These are phyloP conservation scores for Acrodontium crateriforme DNA, from an alignment of 2,329 filamentous ascomycete genomes.

Conservation along the genomic window DNA sequence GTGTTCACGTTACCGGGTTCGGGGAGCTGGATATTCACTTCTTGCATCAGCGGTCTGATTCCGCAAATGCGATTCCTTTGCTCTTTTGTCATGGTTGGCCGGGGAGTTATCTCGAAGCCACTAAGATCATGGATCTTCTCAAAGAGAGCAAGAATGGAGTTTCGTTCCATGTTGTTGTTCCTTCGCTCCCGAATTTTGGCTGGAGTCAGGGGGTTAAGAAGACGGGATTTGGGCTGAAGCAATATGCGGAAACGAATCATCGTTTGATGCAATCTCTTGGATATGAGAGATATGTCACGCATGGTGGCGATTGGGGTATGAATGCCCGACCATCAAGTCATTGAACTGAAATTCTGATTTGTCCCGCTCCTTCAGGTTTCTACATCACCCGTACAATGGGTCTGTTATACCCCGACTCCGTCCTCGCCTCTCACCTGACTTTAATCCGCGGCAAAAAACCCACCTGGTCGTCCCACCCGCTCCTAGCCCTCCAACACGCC, in stretches of 20 bases:
- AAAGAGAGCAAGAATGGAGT: constrained; percentile 27
- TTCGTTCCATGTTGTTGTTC: constrained; percentile 40
- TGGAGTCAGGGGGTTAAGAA: constrained; percentile 38
- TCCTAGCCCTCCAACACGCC: constrained; percentile 43
- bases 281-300: constrained; percentile 44
- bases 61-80: constrained; percentile 44
- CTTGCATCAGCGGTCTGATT: constrained; percentile 42
- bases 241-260: constrained; percentile 52
- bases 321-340: too few species aligned
- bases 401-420: constrained; percentile 42
- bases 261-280: constrained; percentile 56
- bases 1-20: constrained; percentile 43
- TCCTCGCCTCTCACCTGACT: constrained; percentile 50
- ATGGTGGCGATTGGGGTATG: constrained; percentile 43
- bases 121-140: constrained; percentile 43
- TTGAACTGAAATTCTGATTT: too few species aligned
- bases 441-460: constrained; percentile 33
- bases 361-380: too few species aligned
- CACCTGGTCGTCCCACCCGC: constrained; percentile 37
- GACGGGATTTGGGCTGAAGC: constrained; percentile 42
- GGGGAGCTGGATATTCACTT: constrained; percentile 50
- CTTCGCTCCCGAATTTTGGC: constrained; percentile 42
- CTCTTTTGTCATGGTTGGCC: constrained; percentile 58
- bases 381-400: constrained; percentile 50
- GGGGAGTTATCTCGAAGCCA: constrained; percentile 53